These are phyloP conservation scores for Septoria linicola DNA, from an alignment of 2,329 filamentous ascomycete genomes.

Conservation along the genomic window DNA sequence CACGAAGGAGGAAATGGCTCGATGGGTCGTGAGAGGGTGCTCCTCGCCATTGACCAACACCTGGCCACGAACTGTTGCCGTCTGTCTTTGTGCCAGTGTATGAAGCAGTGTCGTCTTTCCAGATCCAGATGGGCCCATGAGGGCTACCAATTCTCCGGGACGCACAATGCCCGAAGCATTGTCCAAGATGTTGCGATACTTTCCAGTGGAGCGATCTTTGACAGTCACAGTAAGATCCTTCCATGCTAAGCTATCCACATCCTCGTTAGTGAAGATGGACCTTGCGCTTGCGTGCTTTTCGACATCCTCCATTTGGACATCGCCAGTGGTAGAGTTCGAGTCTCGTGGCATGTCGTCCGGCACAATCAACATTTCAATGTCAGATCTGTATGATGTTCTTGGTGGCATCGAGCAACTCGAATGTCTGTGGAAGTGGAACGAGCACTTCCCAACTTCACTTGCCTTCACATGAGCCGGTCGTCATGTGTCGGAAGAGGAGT, in stretches of 20 bases:
- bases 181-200: slow-evolving; percentile 45
- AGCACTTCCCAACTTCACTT: slow-evolving; percentile 4
- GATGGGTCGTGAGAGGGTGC: slow-evolving; percentile 32
- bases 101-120: slow-evolving; percentile 84
- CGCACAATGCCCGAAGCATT: slow-evolving; percentile 23
- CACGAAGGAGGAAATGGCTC: slow-evolving; percentile 68
- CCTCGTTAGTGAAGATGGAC: slow-evolving; percentile 54
- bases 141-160: slow-evolving; percentile 67
- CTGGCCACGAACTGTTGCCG: slow-evolving; percentile 49
- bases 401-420: slow-evolving; percentile 16
- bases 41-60: slow-evolving; percentile 61
- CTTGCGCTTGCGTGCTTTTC: slow-evolving; percentile 20
- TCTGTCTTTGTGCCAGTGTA: slow-evolving; percentile 63
- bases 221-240: slow-evolving; percentile 64
- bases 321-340: slow-evolving; percentile 13
- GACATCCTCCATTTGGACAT: slow-evolving; percentile 20
- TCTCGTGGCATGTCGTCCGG: slow-evolving; percentile 13
- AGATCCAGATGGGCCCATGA: slow-evolving; percentile 70
- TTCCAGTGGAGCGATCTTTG: slow-evolving; percentile 63
- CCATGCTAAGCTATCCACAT: slow-evolving; percentile 64
- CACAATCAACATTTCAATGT: slow-evolving; percentile 29
- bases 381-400: slow-evolving; percentile 21
- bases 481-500: slow-evolving; percentile 9
- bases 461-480: slow-evolving; percentile 5
- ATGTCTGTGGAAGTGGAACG: slow-evolving; percentile 6